These are phyloP conservation scores for Paramecium bursaria DNA, from an alignment of 73 alveolate species.

Conservation along the genomic window DNA sequence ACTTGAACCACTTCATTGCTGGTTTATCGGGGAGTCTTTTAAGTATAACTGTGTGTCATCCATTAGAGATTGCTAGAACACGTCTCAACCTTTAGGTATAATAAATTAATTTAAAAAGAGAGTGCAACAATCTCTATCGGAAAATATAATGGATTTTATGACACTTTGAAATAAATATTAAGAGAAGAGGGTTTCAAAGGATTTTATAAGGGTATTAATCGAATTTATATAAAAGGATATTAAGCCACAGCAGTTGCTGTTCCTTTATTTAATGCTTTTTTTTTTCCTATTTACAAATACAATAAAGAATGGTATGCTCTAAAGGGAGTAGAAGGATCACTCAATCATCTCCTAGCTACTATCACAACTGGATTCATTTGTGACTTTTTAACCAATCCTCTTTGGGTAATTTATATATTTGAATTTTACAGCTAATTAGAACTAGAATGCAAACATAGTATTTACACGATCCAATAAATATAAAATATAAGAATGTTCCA, in stretches of 20 bases:
- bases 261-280: slow-evolving; percentile 65
- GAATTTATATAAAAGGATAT: slow-evolving; percentile 55
- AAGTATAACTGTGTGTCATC: slow-evolving; percentile 63
- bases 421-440: slow-evolving; percentile 34
- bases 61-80: slow-evolving; percentile 67
- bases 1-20: slow-evolving; percentile 59
- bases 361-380: slow-evolving; percentile 62
- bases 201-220: slow-evolving; percentile 53
- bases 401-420: slow-evolving; percentile 58
- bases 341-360: slow-evolving; percentile 61
- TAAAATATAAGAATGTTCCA: slow-evolving; percentile 22
- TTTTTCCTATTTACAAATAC: slow-evolving; percentile 62
- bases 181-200: slow-evolving; percentile 67
- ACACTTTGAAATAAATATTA: slow-evolving; percentile 38
- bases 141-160: slow-evolving; percentile 57
- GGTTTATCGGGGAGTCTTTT: slow-evolving; percentile 65
- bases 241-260: slow-evolving; percentile 60
- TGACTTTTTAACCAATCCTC: slow-evolving; percentile 68
- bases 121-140: slow-evolving; percentile 46
- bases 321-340: slow-evolving; percentile 4
- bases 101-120: slow-evolving; percentile 15
- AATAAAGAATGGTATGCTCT: slow-evolving; percentile 24
- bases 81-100: slow-evolving; percentile 65
- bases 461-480: slow-evolving; percentile 45
- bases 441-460: slow-evolving; percentile 57